Evolutionary conservation across 2,329 filamentous ascomycete genomes (phyloP).

Genomic region (Penicillium sp.): DNA sequence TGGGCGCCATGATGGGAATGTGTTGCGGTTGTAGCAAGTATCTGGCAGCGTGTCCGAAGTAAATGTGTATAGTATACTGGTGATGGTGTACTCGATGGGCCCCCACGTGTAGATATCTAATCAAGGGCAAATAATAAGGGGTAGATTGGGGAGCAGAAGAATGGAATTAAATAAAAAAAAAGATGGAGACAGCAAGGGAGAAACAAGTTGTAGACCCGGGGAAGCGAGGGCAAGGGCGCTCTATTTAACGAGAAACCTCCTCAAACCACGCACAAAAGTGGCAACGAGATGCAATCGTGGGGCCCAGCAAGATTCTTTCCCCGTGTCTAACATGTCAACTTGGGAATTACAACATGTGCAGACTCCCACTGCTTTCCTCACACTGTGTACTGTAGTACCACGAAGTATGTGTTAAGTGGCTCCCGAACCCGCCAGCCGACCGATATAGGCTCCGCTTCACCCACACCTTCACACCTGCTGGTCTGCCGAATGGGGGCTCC

Average conservation of each 20-base stretch:
- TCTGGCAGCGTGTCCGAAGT: neutral
- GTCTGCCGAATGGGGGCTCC: constrained; percentile 27
- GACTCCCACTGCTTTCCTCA: too few species aligned
- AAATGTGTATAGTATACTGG: neutral
- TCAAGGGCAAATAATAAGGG: constrained; percentile 10
- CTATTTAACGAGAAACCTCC: constrained; percentile 35
- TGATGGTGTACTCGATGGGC: neutral
- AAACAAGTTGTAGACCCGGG: constrained; percentile 25
- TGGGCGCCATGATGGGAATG: constrained; percentile 55
- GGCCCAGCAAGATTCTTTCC: constrained; percentile 21
- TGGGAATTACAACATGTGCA: neutral
- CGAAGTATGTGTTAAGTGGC: constrained; percentile 11
- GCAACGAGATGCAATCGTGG: constrained; percentile 33
- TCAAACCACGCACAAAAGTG: constrained; percentile 24
- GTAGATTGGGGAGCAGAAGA: constrained; percentile 13
- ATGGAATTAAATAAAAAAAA: constrained; percentile 18
- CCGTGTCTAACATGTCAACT: constrained; percentile 17
- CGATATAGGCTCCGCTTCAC: constrained; percentile 27
- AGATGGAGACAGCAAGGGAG: constrained; percentile 23
- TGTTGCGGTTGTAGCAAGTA: neutral
- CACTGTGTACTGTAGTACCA: too few species aligned
- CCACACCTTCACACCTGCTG: constrained; percentile 8
- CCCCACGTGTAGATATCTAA: constrained; percentile 13
- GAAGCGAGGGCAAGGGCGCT: constrained; percentile 25
- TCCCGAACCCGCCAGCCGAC: constrained; percentile 16